Evolutionary conservation across 768 basidiomycete species (phyloP).

Genomic region (Rubroboletus pulcherrimus): DNA sequence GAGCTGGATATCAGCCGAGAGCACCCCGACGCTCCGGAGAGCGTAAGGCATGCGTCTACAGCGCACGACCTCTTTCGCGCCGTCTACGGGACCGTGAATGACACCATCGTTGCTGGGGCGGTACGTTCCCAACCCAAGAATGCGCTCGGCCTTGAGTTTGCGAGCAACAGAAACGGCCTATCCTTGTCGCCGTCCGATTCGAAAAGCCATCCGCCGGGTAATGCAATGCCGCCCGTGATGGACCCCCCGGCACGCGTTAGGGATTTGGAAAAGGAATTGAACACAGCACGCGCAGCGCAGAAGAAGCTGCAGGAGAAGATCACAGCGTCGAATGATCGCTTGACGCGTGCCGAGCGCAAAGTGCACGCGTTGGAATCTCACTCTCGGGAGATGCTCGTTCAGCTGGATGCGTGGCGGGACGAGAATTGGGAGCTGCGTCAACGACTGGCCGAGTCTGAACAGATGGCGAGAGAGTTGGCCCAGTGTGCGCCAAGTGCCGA

Average conservation of each 20-base stretch:
- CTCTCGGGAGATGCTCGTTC: slow-evolving; percentile 16
- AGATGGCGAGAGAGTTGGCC: slow-evolving; percentile 14
- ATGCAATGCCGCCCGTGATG: neutral
- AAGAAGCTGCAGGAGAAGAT: slow-evolving; percentile 21
- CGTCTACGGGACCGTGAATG: slow-evolving; percentile 26
- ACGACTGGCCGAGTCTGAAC: slow-evolving; percentile 23
- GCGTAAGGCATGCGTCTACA: slow-evolving; percentile 14
- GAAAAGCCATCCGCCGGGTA: neutral
- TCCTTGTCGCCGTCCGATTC: neutral
- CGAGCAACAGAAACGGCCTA: slow-evolving; percentile 1
- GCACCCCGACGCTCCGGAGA: slow-evolving; percentile 17
- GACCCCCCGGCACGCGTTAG: slow-evolving; percentile 13
- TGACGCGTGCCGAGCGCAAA: slow-evolving; percentile 14
- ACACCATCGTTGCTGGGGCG: slow-evolving; percentile 17
- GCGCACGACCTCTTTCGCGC: slow-evolving; percentile 31
- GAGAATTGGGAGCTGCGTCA: slow-evolving; percentile 24
- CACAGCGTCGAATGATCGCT: slow-evolving; percentile 9
- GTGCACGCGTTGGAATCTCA: slow-evolving; percentile 19
- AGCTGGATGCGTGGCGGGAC: slow-evolving; percentile 17
- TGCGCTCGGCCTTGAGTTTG: slow-evolving; percentile 27
- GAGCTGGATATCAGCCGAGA: slow-evolving; percentile 33
- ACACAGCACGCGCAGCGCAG: slow-evolving; percentile 9
- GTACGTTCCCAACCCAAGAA: slow-evolving; percentile 15
- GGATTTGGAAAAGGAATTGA: slow-evolving; percentile 26
- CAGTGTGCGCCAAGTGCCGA: slow-evolving; percentile 16